Evolutionary conservation across 1,284 basidiomycete species (phyloP).

Genomic region (Cryptococcus hybrid): DNA sequence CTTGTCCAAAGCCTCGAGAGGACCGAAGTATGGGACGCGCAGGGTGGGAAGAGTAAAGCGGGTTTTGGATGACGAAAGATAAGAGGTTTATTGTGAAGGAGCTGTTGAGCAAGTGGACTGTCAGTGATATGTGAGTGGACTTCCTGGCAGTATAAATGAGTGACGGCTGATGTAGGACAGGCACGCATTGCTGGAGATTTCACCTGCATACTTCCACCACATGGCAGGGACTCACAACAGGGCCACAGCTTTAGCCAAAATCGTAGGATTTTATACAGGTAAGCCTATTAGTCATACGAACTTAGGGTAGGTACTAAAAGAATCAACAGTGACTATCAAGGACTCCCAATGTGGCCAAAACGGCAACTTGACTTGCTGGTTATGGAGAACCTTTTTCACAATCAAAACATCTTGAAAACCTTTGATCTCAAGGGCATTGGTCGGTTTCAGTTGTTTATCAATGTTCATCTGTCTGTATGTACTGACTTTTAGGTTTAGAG

Average conservation of each 20-base stretch:
- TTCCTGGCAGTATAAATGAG: neutral
- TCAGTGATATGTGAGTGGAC: constrained; percentile 68
- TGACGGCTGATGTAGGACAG: constrained; percentile 45
- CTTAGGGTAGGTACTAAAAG: neutral
- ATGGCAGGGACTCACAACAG: constrained; percentile 65
- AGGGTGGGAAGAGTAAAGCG: constrained; percentile 56
- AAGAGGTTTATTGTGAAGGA: constrained; percentile 77
- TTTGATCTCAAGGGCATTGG: constrained; percentile 80
- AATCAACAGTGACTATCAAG: constrained; percentile 59
- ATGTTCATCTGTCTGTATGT: no score
- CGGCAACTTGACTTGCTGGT: constrained; percentile 69
- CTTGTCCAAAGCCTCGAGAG: constrained; percentile 63
- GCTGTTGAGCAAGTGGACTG: constrained; percentile 76
- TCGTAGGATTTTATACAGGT: constrained; percentile 70
- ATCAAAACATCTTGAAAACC: constrained; percentile 62
- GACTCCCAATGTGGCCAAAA: constrained; percentile 65
- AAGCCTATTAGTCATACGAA: neutral
- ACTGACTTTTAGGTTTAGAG: constrained; percentile 19
- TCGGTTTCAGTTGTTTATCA: constrained; percentile 53
- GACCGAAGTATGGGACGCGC: constrained; percentile 66
- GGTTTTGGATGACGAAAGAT: constrained; percentile 77
- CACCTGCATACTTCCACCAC: constrained; percentile 71
- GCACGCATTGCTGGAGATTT: constrained; percentile 70
- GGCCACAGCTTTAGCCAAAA: constrained; percentile 67
- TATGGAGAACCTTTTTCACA: constrained; percentile 77